These are phyloP conservation scores for Aquilaria sinensis DNA, from an alignment of 345 rosid species.

Conservation along the genomic window DNA sequence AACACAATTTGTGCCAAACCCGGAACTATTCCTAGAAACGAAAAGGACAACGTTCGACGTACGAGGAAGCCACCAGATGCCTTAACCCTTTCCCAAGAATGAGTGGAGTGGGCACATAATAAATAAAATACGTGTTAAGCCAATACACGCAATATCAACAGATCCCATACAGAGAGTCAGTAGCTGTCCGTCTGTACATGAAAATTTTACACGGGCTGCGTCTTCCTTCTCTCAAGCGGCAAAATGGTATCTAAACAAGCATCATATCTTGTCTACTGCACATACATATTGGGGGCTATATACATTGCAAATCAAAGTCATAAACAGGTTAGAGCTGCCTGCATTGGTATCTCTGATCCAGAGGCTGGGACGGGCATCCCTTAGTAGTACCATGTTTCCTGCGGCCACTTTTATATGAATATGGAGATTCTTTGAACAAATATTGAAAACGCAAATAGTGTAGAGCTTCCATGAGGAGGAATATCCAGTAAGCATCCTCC, in stretches of 20 bases:
- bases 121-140: background rate
- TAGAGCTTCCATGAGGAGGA: conserved; percentile 12
- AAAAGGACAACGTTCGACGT: too few species aligned
- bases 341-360: conserved; percentile 2
- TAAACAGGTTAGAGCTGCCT: conserved; percentile 13
- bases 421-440: conserved; percentile 8
- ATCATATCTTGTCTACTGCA: conserved; percentile 10
- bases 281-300: conserved; percentile 20
- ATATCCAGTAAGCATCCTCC: conserved; percentile 10
- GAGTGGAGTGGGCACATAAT: background rate
- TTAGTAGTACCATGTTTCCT: background rate
- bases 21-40: too few species aligned
- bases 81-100: too few species aligned
- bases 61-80: too few species aligned
- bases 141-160: conserved; percentile 2
- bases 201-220: too few species aligned
- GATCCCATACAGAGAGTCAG: too few species aligned
- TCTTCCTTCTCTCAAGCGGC: too few species aligned
- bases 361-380: conserved; percentile 4
- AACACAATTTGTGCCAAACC: too few species aligned
- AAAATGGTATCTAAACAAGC: too few species aligned
- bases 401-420: conserved; percentile 8
- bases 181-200: conserved; percentile 1
- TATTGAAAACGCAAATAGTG: conserved; percentile 8
- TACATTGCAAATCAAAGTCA: conserved; percentile 6